A percentile compares a stretch with the other conserved stretches of the same genome.
phyloP scores from a whole-genome alignment of 768 basidiomycete species.

The Hemileccinum impolitum region DNA sequence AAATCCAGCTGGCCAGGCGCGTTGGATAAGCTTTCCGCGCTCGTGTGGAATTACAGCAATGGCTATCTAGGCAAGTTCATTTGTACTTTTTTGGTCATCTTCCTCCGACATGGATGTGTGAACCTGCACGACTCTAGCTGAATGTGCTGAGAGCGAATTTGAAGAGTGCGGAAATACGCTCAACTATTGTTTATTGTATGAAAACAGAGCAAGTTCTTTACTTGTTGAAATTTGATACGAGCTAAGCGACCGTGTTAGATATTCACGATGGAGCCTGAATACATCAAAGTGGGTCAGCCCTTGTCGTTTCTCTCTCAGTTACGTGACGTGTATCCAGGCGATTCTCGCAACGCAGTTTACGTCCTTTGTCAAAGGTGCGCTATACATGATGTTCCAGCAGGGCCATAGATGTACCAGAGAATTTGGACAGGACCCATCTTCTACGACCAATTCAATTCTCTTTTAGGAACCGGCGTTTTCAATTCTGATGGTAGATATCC shows the following conservation, averaged over 20 bases:
- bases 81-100: neutral
- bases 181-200: constrained; percentile 22
- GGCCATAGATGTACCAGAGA: neutral
- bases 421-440: constrained; percentile 23
- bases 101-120: neutral
- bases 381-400: neutral
- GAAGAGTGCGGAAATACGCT: constrained; percentile 23
- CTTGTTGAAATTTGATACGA: neutral
- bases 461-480: constrained; percentile 39
- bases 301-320: neutral
- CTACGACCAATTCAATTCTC: constrained; percentile 21
- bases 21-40: constrained; percentile 40
- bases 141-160: constrained; percentile 8
- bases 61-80: constrained; percentile 47
- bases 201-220: constrained; percentile 21
- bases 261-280: constrained; percentile 36
- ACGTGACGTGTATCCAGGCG: constrained; percentile 18
- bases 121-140: constrained; percentile 8
- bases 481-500: constrained; percentile 36
- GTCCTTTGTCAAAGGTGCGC: constrained; percentile 35
- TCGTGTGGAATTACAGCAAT: constrained; percentile 37
- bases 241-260: constrained; percentile 24
- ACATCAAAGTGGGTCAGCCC: constrained; percentile 33
- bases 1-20: constrained; percentile 42
- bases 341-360: constrained; percentile 37